Evolutionary conservation across 345 rosid genomes (phyloP).

Genomic region (Salix arbutifolia): DNA sequence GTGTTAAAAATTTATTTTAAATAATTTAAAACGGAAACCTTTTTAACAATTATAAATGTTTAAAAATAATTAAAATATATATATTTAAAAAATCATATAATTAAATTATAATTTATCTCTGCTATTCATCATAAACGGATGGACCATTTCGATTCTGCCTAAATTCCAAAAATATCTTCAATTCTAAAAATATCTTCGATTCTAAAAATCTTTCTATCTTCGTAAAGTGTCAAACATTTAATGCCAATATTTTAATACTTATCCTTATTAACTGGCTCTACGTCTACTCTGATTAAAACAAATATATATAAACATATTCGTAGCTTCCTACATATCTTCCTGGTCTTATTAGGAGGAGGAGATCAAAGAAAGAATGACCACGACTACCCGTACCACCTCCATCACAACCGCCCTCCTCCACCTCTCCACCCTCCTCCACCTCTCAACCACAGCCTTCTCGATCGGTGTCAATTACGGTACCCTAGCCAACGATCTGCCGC

Average conservation of each 20-base stretch:
- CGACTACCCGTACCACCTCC: neutral
- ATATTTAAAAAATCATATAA: too few relatives aligned
- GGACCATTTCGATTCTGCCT: neutral
- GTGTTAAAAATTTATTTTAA: too few relatives aligned
- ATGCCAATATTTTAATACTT: neutral
- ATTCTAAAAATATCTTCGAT: neutral
- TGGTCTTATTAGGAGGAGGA: neutral
- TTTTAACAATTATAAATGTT: too few relatives aligned
- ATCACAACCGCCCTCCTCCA: slow-evolving; percentile 18
- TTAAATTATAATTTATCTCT: too few relatives aligned
- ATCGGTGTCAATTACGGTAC: slow-evolving; percentile 88
- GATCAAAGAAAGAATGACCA: neutral
- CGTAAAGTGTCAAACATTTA: neutral
- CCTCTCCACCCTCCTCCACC: slow-evolving; percentile 34
- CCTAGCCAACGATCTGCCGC: slow-evolving; percentile 64
- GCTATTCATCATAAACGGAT: too few relatives aligned
- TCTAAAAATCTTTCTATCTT: neutral
- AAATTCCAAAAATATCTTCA: neutral
- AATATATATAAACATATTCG: neutral
- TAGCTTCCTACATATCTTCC: neutral
- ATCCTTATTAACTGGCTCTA: neutral
- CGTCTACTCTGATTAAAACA: neutral
- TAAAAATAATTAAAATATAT: too few relatives aligned
- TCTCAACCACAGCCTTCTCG: slow-evolving; percentile 34
- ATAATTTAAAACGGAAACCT: too few relatives aligned